Base-by-base conservation (phyloP, 1,139 yeast species). In the Geotrichum histeridarum region DNA sequence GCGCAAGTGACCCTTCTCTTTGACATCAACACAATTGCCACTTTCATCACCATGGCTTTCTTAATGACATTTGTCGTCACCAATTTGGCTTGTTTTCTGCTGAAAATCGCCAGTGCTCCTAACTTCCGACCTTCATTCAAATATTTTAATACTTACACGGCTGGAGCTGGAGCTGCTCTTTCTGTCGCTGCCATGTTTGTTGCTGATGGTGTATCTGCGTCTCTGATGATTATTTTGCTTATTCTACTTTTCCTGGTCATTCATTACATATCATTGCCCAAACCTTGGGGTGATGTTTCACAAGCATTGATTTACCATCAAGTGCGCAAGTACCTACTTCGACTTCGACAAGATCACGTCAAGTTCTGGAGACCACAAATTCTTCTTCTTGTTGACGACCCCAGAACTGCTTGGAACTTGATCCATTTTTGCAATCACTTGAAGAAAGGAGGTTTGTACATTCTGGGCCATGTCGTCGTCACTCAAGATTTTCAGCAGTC, bases 341-440 rank as follows among this genome's bases (percentile, higher is more conserved):
- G 95, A 53, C 75, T 93, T 47, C 81, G 89, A 58, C 88, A 89
- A 61, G 96, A 93, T 64, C 95, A 93, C 67, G 96, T 93, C 50
- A 93, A 93, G 70, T 91, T 89, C 66, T 93, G 99, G 99, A 77
- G 99, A 61, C 99, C 99, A 0, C 99, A 93, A 68, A 86, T 93
- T 38, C 73, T 93, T 56, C 70, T 93, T 36, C 73, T 93, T 37
- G 93, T 91, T 47, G 98, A 93, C 64, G 87, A 89, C 63, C 98
- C 99, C 0, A 73, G 96, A 57, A 82, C 95, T 0, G 80, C 91
- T 42, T 90, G 97, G 96, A 87, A 86, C 60, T 74, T 93, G 62
- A 91, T 93, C 60, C 83, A 86, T n/a, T 93, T 93, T 65, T 93
- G 99, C 71, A 93, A 93, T 65, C 91, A 90, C 67, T 73, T 93